Conservation (phyloP, 2,329 filamentous ascomycete genomes). For the Trichophyton simii region DNA sequence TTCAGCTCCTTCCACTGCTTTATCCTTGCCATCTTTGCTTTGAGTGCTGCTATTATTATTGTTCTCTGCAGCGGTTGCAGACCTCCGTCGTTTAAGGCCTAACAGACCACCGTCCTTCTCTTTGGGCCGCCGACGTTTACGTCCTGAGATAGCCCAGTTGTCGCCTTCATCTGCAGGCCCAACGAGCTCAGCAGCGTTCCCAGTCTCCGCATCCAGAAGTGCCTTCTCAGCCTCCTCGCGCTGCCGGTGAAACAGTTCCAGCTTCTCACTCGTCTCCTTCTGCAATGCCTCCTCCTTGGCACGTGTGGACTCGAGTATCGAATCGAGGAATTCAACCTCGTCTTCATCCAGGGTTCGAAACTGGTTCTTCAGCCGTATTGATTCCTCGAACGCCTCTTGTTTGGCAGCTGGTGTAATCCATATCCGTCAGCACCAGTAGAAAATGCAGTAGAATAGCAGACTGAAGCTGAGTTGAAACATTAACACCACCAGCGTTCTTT, state of each 20-base stretch:
- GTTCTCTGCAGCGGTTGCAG: slow-evolving; percentile 16
- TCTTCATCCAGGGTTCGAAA: slow-evolving; percentile 41
- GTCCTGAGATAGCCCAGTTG: slow-evolving; percentile 38
- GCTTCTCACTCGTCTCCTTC: slow-evolving; percentile 46
- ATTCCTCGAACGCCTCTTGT: slow-evolving; percentile 42
- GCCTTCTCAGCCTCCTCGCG: slow-evolving; percentile 47
- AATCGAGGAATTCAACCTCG: slow-evolving; percentile 42
- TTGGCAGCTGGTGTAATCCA: slow-evolving; percentile 29
- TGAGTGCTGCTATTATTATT: not conserved
- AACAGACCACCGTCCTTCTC: slow-evolving; percentile 27
- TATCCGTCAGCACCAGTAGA: not conserved
- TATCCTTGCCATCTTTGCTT: not conserved
- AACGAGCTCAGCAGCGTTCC: slow-evolving; percentile 14
- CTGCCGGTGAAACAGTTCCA: slow-evolving; percentile 47
- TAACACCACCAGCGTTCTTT: not conserved
- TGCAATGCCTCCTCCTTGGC: slow-evolving; percentile 45
- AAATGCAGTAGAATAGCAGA: not conserved
- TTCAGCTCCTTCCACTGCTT: not conserved
- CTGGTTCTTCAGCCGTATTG: slow-evolving; percentile 38
- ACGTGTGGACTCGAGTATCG: slow-evolving; percentile 44
- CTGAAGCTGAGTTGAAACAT: not conserved
- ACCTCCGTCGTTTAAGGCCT: slow-evolving; percentile 33
- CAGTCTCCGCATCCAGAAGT: slow-evolving; percentile 28
- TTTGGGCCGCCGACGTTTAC: slow-evolving; percentile 43
- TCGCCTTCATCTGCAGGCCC: slow-evolving; percentile 26